Base-by-base conservation (phyloP, 805 yeast genomes). In the Hanseniaspora singularis region DNA sequence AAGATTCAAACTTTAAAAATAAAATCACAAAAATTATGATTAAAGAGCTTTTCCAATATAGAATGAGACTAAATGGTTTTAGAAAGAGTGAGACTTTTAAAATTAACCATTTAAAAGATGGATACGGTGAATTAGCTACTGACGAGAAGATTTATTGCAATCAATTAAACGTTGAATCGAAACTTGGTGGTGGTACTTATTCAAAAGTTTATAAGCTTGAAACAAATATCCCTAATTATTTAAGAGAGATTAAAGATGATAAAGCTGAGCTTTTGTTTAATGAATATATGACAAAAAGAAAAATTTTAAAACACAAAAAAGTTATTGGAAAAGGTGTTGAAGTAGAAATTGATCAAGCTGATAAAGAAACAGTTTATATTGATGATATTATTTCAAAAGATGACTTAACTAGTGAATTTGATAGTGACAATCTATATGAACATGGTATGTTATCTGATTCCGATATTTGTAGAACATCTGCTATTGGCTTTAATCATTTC, bases 161-260 rank as follows among this genome's bases (percentile, higher is more conserved):
- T 43, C 64, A 95, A 38, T 88, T 81, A 61, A 64, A 71, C 16
- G 80, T 88, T 11, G 63, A 73, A 28, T 71, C 76, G 49, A 65
- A 86, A 28, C 66, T 92, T 48, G 96, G 96, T 31, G 95, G 86
- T 57, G 96, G 96, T 12, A 86, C 96, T 0, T 86, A 85, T 66
- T 95, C 95, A 12, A 86, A 83, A 57, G 96, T 87, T 6, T 80
- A 82, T 33, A 77, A 80, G 22, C 40, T 39, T 5, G 71, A 70
- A 53, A 97, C 92, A 59, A 67, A 70, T 45, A 64, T 69, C 16
- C 69, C 74, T 38, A 67, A 76, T 4, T 43, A 43, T 34, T n/a
- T 43, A 33, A 22, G 22, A n/a, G n/a, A 19, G 4, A 19, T 9
- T 7, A 26, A 37, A 7, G 28, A 36, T 24, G 19, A 16, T 3